Evolutionary conservation across 1,139 yeast species (phyloP).

Genomic region (Magnusiomyces paraingens): DNA sequence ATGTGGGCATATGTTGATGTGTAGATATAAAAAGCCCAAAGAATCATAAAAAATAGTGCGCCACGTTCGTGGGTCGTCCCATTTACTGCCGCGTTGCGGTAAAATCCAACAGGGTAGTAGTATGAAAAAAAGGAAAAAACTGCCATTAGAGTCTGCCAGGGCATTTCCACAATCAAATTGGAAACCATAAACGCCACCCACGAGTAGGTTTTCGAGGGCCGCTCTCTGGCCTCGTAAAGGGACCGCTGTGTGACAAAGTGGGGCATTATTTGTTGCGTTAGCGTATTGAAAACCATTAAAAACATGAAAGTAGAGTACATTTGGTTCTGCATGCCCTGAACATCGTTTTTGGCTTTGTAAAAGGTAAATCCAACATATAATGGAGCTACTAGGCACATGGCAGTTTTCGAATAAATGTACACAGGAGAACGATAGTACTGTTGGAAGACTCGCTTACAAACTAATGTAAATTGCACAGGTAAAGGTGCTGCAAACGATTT

Average conservation of each 20-base stretch:
- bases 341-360: slow-evolving; percentile 51
- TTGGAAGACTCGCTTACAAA: slow-evolving; percentile 43
- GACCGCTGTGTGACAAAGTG: slow-evolving; percentile 57
- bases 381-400: slow-evolving; percentile 43
- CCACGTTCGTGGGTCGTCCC: slow-evolving; percentile 67
- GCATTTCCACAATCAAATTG: slow-evolving; percentile 61
- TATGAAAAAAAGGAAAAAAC: slow-evolving; percentile 59
- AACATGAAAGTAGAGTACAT: slow-evolving; percentile 58
- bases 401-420: slow-evolving; percentile 54
- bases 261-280: slow-evolving; percentile 65
- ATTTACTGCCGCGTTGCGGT: slow-evolving; percentile 39
- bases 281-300: slow-evolving; percentile 49
- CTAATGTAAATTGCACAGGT: slow-evolving; percentile 43
- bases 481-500: slow-evolving; percentile 37
- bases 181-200: slow-evolving; percentile 53
- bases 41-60: slow-evolving; percentile 56
- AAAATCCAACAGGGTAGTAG: slow-evolving; percentile 62
- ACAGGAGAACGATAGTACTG: slow-evolving; percentile 67
- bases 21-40: slow-evolving; percentile 52
- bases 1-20: slow-evolving; percentile 59
- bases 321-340: slow-evolving; percentile 36
- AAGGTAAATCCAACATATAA: slow-evolving; percentile 65
- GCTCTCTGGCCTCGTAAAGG: slow-evolving; percentile 46
- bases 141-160: slow-evolving; percentile 60
- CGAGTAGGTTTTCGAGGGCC: slow-evolving; percentile 42